Base-by-base conservation (phyloP, 768 basidiomycete genomes). In the Chalciporus chontae region DNA sequence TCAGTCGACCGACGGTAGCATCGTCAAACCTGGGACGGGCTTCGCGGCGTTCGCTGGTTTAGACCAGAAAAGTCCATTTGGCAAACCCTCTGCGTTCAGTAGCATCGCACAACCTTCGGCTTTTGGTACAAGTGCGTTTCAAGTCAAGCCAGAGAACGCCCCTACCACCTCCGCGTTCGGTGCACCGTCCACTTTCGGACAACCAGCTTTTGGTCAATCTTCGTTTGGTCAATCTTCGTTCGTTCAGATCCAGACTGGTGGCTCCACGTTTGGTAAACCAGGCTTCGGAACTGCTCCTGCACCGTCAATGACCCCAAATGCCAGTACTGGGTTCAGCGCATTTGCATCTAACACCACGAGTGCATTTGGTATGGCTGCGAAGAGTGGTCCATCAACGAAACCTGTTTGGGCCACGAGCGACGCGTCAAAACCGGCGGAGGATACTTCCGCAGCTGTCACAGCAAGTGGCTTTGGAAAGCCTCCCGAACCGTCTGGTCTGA, bases 191-290 rank as follows among this genome's bases (percentile, higher is more conserved):
- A 50, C 56, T 6, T 77, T 75, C 52, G 74, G 72, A 2, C 68
- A 71, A 37, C 51, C 73, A 8, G 54, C 68, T 3, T 77, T 78
- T 52, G 72, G 73, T 2, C 68, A 72, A 42, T 53, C 72, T 17
- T 58, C 63, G 2, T 64, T 69, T 41, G 61, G 29, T 21, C 59
- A 66, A 27, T 32, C 32, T 17, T 57, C 63, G 2, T 64, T 69
- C 39, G 61, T 61, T 37, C 59, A 66, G 26, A 37, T 56, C 6
- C 49, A 53, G 32, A 42, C 42, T 10, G 51, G 53, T 31, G 15
- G 42, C 24, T 53, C 58, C 15, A 24, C 41, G 27, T 68, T 69
- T 17, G 65, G 56, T 5, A 58, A 64, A 49, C 24, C 63, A n/a
- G 40, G 62, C 3, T 53, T 65, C 18, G 55, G 50, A 15, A 46